Base-by-base conservation (phyloP, 1,284 basidiomycete genomes). In the Volvariella volvacea region DNA sequence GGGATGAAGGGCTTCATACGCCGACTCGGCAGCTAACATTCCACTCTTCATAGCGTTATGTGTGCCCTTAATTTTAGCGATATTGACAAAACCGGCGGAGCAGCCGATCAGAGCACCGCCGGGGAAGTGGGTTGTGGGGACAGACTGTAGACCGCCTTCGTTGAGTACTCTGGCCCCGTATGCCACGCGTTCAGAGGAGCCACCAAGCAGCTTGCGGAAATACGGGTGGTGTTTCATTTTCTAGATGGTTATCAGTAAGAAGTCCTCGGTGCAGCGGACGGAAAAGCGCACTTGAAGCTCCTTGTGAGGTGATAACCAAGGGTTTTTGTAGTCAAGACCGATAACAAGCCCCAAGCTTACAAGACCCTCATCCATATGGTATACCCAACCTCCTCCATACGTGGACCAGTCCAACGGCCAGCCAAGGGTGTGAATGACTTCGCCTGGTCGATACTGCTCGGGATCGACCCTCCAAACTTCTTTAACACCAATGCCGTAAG, bases 11-110 rank as follows among this genome's bases (percentile, higher is more conserved):
- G 79, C 79, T 6, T 83, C 74, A 55, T 77, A 92, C 0, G 90
- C 89, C 0, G 88, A 75, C 63, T 99, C 95, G 2, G 92, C 96
- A 28, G 94, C 95, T 16, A 98, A 73, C 85, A 98, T 98, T 16
- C 95, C 95, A 37, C 87, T 91, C 73, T 98, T 96, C 95, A 99
- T 98, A n/a, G 95, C 94, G 50, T 95, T 98, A 64, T 99, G 96
- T 0, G 94, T 96, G n/a, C 95, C 95, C 65, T 99, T 99, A 68
- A 99, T 99, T 70, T 98, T 99, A 32, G 94, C 88, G 12, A 97
- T 80, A 66, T 99, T 99, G 48, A 99, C 77, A 66, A 99, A 95
- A 17, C 92, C 96, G 0, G 95, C 95, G 0, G 92, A 88, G 67
- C 95, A 98, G 1, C 95, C 95, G 41, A 99, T 82, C 38, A 99